Base-by-base conservation (phyloP, 768 basidiomycete genomes). In the Auricularia cornea region DNA sequence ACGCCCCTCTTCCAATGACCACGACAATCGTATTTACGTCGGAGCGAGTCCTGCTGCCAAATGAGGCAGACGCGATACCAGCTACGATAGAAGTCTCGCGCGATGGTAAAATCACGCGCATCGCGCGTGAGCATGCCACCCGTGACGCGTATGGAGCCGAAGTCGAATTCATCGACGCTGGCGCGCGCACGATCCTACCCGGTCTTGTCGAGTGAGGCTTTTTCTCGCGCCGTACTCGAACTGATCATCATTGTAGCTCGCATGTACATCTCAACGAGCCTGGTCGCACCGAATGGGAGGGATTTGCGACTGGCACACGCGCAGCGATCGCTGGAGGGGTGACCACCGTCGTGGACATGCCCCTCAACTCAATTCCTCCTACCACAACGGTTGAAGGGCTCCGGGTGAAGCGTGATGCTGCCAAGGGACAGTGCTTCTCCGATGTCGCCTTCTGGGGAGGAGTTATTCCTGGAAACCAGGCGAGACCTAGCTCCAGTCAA, bases 291-390 rank as follows among this genome's bases (percentile, higher is more conserved):
- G 86, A 89, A 64, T 97, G 94, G 94, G 94, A 97, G 71, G 94
- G 94, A 0, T 96, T 97, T 72, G 84, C 81, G 76, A 91, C 92
- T 0, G 94, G 93, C n/a, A 95, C 94, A 1, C 77, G 80, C 62
- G 96, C 96, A 23, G 96, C 96, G 1, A 85, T 87, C 2, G 89
- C 93, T 1, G 96, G 96, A 26, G 97, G 96, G 6, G 85, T 98
- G n/a, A 98, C 95, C 8, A 92, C 93, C 5, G 78, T 98, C 26
- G 88, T 98, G 33, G 97, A 98, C 76, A 99, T 98, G 96, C 97
- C 96, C 2, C 79, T 99, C 62, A 98, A 99, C 74, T 96, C 94
- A 2, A 91, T 98, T 61, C 96, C 96, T 1, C 94, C 97, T 0
- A 98, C 97, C 0, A 95, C 93, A 1, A 94, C 92, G 0, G 82